Evolutionary conservation across 2,329 filamentous ascomycete species (phyloP), one percentile per base, ranked within the genome.

Genomic region (Diaporthe nobilis): DNA sequence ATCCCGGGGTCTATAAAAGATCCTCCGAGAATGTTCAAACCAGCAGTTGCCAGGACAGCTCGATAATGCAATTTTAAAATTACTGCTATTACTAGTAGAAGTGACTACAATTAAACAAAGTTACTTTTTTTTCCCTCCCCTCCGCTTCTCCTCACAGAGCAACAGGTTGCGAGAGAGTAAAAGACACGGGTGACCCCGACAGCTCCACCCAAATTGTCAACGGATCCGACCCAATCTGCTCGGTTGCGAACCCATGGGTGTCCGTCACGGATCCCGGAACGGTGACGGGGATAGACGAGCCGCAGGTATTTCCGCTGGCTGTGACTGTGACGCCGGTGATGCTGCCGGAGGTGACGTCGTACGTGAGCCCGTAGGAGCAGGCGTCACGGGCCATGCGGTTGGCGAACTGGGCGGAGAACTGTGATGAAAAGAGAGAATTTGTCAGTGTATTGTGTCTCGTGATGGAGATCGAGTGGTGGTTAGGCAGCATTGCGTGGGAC

Each of bases 291-390:
- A 68, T 53, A 12, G 65, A n/a, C 8, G 65, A 15, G 47, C 65
- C 31, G 47, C 65, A 68, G 31, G 65, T 53, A 47, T 68, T 68
- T n/a, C 65, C 65, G 15, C 20, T 68, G 47, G 65, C 65, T 12
- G 65, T 68, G 47, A 68, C 65, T 10, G 65, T 68, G 31, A 68
- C 65, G 22, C 65, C 65, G 65, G 65, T 68, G 47, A 68, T 68
- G 47, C 47, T 53, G 31, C 65, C 65, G 22, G 65, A 68, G 13
- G 39, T 53, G 31, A 68, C 25, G 8, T 34, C 65, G 31, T 68
- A 68, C 2, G 22, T 37, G 31, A 68, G 65, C 47, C 31, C 47
- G 34, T 68, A 68, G 47, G 65, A 39, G 47, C 65, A 68, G 31
- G 31, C 65, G 34, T 68, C 65, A 28, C 65, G 65, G 15, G 31